These are phyloP conservation scores for Ricinus communis DNA, from an alignment of 345 rosid species.

Conservation along the genomic window DNA sequence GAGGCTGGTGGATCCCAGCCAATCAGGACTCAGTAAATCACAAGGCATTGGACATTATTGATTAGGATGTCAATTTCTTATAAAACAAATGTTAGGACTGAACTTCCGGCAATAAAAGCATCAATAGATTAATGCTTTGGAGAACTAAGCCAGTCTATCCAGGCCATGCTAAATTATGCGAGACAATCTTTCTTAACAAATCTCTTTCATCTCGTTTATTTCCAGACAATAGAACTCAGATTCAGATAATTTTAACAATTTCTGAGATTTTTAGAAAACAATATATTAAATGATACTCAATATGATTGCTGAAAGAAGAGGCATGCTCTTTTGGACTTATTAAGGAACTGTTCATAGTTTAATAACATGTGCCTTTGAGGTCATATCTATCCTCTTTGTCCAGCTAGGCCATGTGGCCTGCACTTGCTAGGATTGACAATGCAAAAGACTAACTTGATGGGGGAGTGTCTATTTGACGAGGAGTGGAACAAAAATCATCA, in stretches of 20 bases:
- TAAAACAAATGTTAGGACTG: not conserved
- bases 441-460: not conserved
- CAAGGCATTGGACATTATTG: not conserved
- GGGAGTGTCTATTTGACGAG: not conserved
- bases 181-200: not conserved
- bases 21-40: not conserved
- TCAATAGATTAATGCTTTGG: not conserved
- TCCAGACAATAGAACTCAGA: not conserved
- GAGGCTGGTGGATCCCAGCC: not conserved
- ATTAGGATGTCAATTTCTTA: not conserved
- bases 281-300: no score
- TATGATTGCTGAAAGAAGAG: no score
- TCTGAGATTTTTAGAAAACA: not conserved
- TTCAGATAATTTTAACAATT: not conserved
- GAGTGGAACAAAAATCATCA: no score
- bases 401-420: no score
- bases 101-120: not conserved
- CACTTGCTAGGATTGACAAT: not conserved
- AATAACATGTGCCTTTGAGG: not conserved
- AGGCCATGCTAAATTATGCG: not conserved
- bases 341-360: not conserved
- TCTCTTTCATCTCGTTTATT: not conserved
- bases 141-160: not conserved
- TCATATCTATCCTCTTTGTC: not conserved
- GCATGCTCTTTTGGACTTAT: not conserved